phyloP scores from a whole-genome alignment of 2,329 filamentous ascomycete genomes.

The Talaromyces sp. region DNA sequence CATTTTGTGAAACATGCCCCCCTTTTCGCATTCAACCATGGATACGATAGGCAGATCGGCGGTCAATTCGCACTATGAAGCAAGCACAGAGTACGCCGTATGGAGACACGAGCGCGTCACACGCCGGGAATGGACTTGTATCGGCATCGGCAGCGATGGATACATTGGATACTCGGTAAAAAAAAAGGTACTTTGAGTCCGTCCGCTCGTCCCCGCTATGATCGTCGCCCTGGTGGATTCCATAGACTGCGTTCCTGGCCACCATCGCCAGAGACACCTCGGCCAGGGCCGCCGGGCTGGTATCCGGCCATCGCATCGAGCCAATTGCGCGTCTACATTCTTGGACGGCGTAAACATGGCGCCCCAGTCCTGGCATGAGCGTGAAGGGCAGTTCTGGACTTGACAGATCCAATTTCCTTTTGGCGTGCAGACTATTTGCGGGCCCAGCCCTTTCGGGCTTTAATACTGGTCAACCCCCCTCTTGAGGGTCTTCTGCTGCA shows the following conservation, averaged over 20 bases:
- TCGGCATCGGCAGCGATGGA: neutral
- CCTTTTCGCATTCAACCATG: neutral
- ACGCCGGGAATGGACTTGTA: neutral
- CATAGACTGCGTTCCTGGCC: neutral
- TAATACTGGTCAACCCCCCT: neutral
- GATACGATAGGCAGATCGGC: neutral
- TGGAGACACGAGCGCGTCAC: neutral
- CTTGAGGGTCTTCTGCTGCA: neutral
- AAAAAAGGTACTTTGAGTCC: neutral
- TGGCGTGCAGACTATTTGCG: neutral
- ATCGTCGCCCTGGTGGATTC: neutral
- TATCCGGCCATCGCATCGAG: neutral
- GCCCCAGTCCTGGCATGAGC: neutral
- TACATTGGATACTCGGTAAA: too few relatives aligned
- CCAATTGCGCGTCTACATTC: neutral
- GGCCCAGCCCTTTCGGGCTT: neutral
- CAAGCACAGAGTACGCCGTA: neutral
- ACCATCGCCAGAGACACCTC: neutral
- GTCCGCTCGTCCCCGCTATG: neutral
- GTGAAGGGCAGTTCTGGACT: neutral
- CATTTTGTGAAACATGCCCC: neutral
- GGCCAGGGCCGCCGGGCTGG: neutral
- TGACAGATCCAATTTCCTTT: slow-evolving; percentile 7
- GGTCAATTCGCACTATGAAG: neutral
- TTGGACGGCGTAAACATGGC: neutral